Conservation (phyloP, 352 stramenopile species). For the Pythium rishiriense region DNA sequence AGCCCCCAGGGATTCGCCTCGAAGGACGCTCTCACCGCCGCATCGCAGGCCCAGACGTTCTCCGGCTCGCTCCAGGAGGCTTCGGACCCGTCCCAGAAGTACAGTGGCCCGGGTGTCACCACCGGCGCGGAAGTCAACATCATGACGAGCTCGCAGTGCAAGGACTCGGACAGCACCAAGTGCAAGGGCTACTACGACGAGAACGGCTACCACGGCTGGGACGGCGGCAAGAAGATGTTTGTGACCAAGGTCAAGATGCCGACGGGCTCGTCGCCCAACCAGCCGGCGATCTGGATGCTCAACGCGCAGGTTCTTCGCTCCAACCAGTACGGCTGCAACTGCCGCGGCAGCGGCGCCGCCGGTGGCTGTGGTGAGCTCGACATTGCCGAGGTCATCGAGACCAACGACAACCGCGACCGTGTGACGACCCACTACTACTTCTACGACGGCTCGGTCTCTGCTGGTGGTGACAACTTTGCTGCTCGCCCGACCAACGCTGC, state of each 20-base stretch:
- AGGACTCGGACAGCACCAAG: conserved; percentile 31
- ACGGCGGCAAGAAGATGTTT: conserved; percentile 79
- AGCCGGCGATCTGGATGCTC: conserved; percentile 74
- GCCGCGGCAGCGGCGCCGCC: conserved; percentile 45
- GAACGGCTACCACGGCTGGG: conserved; percentile 70
- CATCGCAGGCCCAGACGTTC: conserved; percentile 38
- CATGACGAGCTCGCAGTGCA: conserved; percentile 61
- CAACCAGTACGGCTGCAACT: conserved; percentile 79
- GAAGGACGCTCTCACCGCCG: conserved; percentile 36
- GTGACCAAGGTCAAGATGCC: conserved; percentile 72
- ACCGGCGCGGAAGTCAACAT: conserved; percentile 80
- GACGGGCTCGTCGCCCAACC: conserved; percentile 38
- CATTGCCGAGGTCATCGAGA: conserved; percentile 72
- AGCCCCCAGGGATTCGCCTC: conserved; percentile 57
- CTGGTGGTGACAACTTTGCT: conserved; percentile 39
- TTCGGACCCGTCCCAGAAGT: conserved; percentile 37
- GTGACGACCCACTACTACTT: conserved; percentile 81
- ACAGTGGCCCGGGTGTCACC: conserved; percentile 49
- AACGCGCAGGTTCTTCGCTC: conserved; percentile 68
- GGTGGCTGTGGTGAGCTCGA: conserved; percentile 75
- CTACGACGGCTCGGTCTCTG: conserved; percentile 48
- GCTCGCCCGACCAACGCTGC: conserved; percentile 25
- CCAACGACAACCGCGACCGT: conserved; percentile 49
- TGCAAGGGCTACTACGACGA: conserved; percentile 75
- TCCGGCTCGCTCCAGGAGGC: conserved; percentile 50